A percentile compares a stretch with the other conserved stretches of the same genome.
phyloP scores from a whole-genome alignment of 805 yeast genomes.

The Cyberlindnera petersonii region DNA sequence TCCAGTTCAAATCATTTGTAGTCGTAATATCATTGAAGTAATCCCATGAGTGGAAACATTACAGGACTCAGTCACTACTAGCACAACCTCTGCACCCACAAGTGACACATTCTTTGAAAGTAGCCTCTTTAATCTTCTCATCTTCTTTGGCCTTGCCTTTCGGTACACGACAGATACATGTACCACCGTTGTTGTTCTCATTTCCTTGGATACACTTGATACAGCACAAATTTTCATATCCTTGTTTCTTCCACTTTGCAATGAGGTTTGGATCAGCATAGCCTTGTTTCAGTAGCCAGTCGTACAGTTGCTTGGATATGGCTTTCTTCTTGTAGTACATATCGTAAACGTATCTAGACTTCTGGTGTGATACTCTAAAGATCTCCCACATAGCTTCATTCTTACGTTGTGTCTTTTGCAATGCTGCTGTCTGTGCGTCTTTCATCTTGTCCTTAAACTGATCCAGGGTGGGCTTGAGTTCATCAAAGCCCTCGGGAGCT shows the following conservation, averaged over 20 bases:
- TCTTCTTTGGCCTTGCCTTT: conserved; percentile 40
- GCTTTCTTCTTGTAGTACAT: conserved; percentile 66
- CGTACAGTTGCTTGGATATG: conserved; percentile 64
- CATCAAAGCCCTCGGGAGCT: conserved; percentile 74
- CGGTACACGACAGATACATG: conserved; percentile 88
- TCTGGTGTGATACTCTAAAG: conserved; percentile 64
- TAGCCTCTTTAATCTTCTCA: conserved; percentile 28
- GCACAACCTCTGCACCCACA: conserved; percentile 89
- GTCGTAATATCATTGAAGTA: background rate
- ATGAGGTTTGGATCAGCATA: conserved; percentile 67
- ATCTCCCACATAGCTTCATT: conserved; percentile 67
- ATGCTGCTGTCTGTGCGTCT: conserved; percentile 41
- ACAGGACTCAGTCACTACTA: conserved; percentile 51
- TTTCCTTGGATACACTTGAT: conserved; percentile 64
- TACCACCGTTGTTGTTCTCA: conserved; percentile 60
- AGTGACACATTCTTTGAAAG: conserved; percentile 57
- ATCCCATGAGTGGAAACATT: background rate
- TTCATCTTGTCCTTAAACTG: conserved; percentile 58
- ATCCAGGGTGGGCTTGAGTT: conserved; percentile 59
- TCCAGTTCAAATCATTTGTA: no score
- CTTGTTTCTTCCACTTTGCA: conserved; percentile 82
- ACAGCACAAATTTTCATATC: conserved; percentile 86
- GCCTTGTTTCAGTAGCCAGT: conserved; percentile 65
- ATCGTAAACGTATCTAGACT: conserved; percentile 71
- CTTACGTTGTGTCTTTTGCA: conserved; percentile 41